These are phyloP conservation scores for Xylona heveae DNA, from an alignment of 495 filamentous ascomycete genomes.

Conservation along the genomic window DNA sequence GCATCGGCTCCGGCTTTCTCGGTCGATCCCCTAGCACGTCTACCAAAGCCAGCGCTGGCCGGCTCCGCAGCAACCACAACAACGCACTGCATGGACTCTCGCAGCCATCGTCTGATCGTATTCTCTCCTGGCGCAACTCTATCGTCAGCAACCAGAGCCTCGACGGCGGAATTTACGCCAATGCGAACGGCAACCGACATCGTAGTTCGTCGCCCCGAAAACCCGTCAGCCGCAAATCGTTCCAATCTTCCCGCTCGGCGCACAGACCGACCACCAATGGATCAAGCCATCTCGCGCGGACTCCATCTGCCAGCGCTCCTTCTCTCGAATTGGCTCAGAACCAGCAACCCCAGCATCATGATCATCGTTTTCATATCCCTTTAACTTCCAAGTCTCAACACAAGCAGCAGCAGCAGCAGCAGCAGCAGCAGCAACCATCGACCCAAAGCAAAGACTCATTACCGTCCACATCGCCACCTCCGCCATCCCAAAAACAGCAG, in stretches of 20 bases:
- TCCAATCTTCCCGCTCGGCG: constrained; percentile 12
- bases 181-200: constrained; percentile 6
- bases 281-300: constrained; percentile 7
- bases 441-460: constrained; percentile 2
- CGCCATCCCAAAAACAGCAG: background rate
- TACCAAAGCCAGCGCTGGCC: constrained; percentile 33
- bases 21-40: constrained; percentile 42
- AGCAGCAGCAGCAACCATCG: background rate
- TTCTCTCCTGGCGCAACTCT: constrained; percentile 77
- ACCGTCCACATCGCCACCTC: background rate
- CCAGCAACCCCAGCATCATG: background rate
- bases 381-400: constrained; percentile 1
- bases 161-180: constrained; percentile 23
- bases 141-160: constrained; percentile 34
- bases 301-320: constrained; percentile 8
- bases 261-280: constrained; percentile 4
- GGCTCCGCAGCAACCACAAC: constrained; percentile 23
- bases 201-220: constrained; percentile 39
- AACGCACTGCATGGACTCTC: constrained; percentile 21
- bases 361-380: background rate
- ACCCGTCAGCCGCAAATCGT: constrained; percentile 15
- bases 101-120: constrained; percentile 52
- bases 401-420: background rate
- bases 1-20: constrained; percentile 30
- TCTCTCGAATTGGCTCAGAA: no score